Conservation (phyloP, 1,139 yeast genomes). For the Sugiyamaella castrensis region DNA sequence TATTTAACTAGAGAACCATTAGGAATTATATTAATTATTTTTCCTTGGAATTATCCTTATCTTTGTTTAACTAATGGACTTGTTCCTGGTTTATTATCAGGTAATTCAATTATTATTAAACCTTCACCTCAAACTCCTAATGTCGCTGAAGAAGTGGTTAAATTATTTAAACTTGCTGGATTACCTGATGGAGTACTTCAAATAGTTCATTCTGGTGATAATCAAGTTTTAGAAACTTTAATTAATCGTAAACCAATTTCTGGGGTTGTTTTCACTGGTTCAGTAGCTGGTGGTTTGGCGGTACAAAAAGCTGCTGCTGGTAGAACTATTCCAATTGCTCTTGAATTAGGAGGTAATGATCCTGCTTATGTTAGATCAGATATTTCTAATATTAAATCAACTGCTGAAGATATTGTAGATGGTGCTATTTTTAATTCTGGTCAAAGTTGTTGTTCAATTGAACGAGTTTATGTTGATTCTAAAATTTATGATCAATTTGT, state of each 20-base stretch:
- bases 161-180: constrained; percentile 65
- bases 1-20: constrained; percentile 62
- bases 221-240: constrained; percentile 61
- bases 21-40: constrained; percentile 80
- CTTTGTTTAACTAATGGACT: constrained; percentile 78
- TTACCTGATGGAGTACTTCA: constrained; percentile 80
- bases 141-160: constrained; percentile 65
- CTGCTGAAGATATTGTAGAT: constrained; percentile 79
- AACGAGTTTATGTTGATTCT: constrained; percentile 74
- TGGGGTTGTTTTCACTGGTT: constrained; percentile 84
- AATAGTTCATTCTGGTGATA: constrained; percentile 57
- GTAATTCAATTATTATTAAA: constrained; percentile 76
- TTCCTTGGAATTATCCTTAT: constrained; percentile 88
- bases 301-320: constrained; percentile 75
- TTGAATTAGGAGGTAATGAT: constrained; percentile 93
- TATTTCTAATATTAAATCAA: constrained; percentile 48
- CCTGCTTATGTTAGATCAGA: constrained; percentile 73
- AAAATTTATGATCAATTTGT: constrained; percentile 66
- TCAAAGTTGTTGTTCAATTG: constrained; percentile 88
- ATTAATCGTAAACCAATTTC: constrained; percentile 55
- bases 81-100: constrained; percentile 80
- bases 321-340: constrained; percentile 68
- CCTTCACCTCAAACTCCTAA: constrained; percentile 83
- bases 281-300: constrained; percentile 75
- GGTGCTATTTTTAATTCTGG: constrained; percentile 87